Evolutionary conservation across 2,329 filamentous ascomycete species (phyloP).

Genomic region (Fusarium abutilonis): DNA sequence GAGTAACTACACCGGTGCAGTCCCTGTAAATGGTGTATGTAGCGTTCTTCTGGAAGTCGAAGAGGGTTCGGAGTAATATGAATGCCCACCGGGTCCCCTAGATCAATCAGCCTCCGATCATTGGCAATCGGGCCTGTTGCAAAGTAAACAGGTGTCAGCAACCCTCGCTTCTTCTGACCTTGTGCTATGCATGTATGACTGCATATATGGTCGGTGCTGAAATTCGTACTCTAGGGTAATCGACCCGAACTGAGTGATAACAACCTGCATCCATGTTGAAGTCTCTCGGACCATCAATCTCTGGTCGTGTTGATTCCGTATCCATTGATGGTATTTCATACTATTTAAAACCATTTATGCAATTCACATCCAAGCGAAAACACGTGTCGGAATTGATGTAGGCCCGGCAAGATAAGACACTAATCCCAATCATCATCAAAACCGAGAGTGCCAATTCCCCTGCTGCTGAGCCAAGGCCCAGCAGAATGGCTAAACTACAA

Average conservation of each 20-base stretch:
- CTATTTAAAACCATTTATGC: background rate
- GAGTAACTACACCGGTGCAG: constrained; percentile 10
- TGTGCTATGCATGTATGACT: too few relatives aligned
- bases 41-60: background rate
- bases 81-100: background rate
- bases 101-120: constrained; percentile 28
- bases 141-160: background rate
- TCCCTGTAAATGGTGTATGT: background rate
- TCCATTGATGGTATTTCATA: background rate
- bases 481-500: constrained; percentile 1
- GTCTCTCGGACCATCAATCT: background rate
- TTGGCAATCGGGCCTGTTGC: constrained; percentile 30
- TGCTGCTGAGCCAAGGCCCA: background rate
- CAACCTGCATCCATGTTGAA: background rate
- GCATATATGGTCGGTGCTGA: too few relatives aligned
- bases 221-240: background rate
- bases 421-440: constrained; percentile 10
- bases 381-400: background rate
- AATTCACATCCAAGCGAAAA: background rate
- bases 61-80: background rate
- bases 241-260: background rate
- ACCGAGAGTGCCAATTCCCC: background rate
- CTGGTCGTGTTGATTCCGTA: too few relatives aligned
- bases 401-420: background rate
- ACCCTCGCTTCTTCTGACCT: too few relatives aligned